Base-by-base conservation (phyloP, 305 asterid genomes). In the Solanum hybrid region DNA sequence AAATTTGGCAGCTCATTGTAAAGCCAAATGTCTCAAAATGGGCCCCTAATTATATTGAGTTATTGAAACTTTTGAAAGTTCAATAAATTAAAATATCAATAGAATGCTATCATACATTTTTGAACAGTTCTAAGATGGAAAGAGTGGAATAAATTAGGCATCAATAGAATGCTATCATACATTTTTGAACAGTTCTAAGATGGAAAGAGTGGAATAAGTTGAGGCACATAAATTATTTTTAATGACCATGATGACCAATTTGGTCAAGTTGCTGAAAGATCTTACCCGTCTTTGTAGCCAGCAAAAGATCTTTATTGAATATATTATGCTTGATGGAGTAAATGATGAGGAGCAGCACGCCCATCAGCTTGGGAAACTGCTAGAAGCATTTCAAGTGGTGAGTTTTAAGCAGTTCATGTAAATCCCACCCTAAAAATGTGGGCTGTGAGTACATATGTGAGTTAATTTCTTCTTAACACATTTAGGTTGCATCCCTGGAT, bases 291-390 rank as follows among this genome's bases (percentile, higher is more conserved):
- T 88, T 77, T 94, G 88, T 91, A 97, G 99, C 94, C 98, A 94
- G 95, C 98, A 96, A 86, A 97, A 96, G 89, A 96, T 97, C 87
- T 94, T 97, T 90, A 97, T 97, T 3, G 99, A 97, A 94, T 97
- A 96, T 95, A 97, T 97, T 91, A 97, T 97, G 99, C 99, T 97
- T 74, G 98, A 97, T 82, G 98, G 96, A 28, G 95, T 96, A 92
- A 97, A 97, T 82, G 99, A 97, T 89, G 98, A 92, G 91, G 98
- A 95, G 93, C 94, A 95, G 93, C 99, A 95, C 1, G 99, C 99
- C 3, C 98, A 96, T 94, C 97, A 92, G 95, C 98, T 97, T 90
- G 99, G 98, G 88, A 92, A 95, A 90, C 92, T 97, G 93, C 96
- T 97, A 28, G 95, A 95, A 71, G 76, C 94, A 31, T 93, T 96